Conservation (phyloP, 2,329 filamentous ascomycete genomes). For the Elsinoe batatas region DNA sequence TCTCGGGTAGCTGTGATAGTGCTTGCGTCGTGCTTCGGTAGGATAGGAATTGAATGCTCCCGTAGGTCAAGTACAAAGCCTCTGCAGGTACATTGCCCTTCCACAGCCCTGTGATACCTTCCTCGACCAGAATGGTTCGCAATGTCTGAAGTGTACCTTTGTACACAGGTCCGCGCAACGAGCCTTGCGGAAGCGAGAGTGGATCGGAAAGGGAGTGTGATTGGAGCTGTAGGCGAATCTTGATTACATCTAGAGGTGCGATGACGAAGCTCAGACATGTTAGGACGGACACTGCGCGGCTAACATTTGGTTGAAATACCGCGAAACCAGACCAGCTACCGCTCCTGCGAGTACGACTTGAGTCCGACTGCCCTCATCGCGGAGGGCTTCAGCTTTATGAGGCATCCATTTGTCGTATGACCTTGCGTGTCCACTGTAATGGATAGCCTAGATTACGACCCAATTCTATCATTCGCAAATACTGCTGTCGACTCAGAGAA, state of each 20-base stretch:
- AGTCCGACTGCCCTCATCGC: constrained; percentile 60
- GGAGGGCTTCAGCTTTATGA: constrained; percentile 51
- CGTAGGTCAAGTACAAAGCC: constrained; percentile 85
- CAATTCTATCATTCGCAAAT: no score
- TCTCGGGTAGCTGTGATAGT: constrained; percentile 45
- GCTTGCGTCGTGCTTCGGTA: constrained; percentile 67
- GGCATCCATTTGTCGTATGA: constrained; percentile 47
- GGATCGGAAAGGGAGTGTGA: constrained; percentile 74
- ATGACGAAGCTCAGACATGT: constrained; percentile 62
- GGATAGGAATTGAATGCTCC: constrained; percentile 77
- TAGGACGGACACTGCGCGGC: constrained; percentile 1
- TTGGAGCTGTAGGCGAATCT: constrained; percentile 94
- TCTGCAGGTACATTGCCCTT: constrained; percentile 97
- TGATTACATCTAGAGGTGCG: constrained; percentile 91
- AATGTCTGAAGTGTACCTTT: constrained; percentile 70
- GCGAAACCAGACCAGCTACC: constrained; percentile 75
- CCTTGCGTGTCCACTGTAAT: background rate
- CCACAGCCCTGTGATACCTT: constrained; percentile 82
- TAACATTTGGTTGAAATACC: constrained; percentile 42
- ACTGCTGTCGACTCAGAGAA: no score
- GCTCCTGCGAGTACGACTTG: constrained; percentile 59
- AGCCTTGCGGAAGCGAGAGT: constrained; percentile 40
- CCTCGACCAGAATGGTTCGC: constrained; percentile 56
- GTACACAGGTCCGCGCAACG: constrained; percentile 43
- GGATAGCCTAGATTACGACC: no score